Conservation (phyloP, 306 rosid genomes). For the Mimosa pudica region DNA sequence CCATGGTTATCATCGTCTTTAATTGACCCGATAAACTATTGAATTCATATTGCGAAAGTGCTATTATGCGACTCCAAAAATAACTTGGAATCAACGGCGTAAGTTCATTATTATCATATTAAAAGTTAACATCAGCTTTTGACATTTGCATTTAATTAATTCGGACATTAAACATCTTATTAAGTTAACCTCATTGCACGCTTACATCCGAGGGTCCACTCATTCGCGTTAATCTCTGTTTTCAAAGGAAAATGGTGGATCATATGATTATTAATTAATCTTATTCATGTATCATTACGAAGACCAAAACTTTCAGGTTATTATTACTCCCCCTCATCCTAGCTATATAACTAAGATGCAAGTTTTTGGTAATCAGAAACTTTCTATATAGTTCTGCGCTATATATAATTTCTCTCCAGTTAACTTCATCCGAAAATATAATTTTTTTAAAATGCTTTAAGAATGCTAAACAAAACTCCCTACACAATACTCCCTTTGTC, state of each 20-base stretch:
- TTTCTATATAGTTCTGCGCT: neutral
- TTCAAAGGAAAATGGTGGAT: constrained; percentile 19
- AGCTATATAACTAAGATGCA: neutral
- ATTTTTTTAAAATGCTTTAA: neutral
- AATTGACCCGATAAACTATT: constrained; percentile 33
- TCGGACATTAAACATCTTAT: constrained; percentile 44
- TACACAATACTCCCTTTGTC: too few relatives aligned
- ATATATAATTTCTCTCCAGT: neutral
- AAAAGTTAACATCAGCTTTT: constrained; percentile 31
- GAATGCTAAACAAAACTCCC: neutral
- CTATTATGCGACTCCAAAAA: constrained; percentile 20
- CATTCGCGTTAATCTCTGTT: constrained; percentile 27
- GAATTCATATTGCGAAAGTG: constrained; percentile 15
- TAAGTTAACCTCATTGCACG: constrained; percentile 30
- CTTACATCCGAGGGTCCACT: constrained; percentile 49
- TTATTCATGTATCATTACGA: neutral
- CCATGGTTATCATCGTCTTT: constrained; percentile 9
- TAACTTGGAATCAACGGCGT: constrained; percentile 19
- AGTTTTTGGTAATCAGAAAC: neutral
- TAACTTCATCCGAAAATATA: neutral
- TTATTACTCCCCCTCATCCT: constrained; percentile 7
- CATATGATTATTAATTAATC: neutral
- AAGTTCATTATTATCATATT: constrained; percentile 36
- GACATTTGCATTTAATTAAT: constrained; percentile 36
- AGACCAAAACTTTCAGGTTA: constrained; percentile 2